A percentile compares a stretch with the other conserved stretches of the same genome.
phyloP scores from a whole-genome alignment of 345 rosid species.

The Eucalyptus sp. region DNA sequence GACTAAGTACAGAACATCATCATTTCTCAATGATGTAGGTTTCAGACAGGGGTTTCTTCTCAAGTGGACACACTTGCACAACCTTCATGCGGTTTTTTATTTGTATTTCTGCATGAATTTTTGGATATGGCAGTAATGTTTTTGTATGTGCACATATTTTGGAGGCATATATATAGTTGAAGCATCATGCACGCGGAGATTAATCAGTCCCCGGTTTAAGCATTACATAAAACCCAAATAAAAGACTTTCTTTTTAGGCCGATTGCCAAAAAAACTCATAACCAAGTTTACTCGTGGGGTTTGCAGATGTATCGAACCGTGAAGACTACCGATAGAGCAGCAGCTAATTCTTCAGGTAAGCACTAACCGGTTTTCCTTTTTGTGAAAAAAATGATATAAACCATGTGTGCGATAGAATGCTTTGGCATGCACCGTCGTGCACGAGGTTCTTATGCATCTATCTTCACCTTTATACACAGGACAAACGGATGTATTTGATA shows the following conservation, averaged over 20 bases:
- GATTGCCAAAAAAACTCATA: background rate
- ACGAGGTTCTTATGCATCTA: background rate
- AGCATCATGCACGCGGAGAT: background rate
- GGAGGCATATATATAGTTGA: background rate
- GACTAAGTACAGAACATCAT: conserved; percentile 43
- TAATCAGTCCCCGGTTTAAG: background rate
- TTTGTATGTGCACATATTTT: background rate
- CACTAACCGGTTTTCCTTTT: background rate
- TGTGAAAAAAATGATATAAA: background rate
- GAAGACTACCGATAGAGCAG: conserved; percentile 64
- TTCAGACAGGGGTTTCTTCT: conserved; percentile 3
- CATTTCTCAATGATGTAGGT: conserved; percentile 57
- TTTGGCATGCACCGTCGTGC: background rate
- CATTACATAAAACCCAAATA: background rate
- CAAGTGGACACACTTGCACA: background rate
- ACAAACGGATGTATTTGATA: conserved; percentile 62
- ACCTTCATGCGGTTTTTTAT: conserved; percentile 1
- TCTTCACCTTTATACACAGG: conserved; percentile 7
- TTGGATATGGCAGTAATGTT: background rate
- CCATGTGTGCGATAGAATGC: background rate
- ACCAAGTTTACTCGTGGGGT: background rate
- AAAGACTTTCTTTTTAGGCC: background rate
- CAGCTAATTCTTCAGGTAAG: conserved; percentile 50
- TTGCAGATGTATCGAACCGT: conserved; percentile 75
- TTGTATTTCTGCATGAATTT: background rate